phyloP scores from a whole-genome alignment of 2,329 filamentous ascomycete genomes.

The Periconia macrospinosa region DNA sequence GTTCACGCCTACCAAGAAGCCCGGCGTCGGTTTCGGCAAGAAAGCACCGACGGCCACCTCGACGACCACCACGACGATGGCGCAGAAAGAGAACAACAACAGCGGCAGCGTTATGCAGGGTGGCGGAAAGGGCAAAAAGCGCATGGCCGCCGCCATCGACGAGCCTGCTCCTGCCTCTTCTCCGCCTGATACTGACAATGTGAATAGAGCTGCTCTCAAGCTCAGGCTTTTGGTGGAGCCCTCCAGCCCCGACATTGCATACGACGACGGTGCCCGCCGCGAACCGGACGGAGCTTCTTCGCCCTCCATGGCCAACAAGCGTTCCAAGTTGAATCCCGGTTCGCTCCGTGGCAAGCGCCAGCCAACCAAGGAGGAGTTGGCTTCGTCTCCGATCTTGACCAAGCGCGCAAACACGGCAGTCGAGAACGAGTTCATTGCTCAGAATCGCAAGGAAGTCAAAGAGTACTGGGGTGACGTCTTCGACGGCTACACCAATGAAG shows the following conservation, averaged over 20 bases:
- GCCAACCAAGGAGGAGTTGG: no score
- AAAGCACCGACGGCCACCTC: background rate
- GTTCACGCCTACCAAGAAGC: background rate
- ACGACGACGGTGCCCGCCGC: background rate
- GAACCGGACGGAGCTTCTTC: background rate
- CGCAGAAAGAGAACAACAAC: background rate
- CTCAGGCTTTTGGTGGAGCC: no score
- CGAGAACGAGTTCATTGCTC: background rate
- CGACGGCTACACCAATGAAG: background rate
- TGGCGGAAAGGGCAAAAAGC: background rate
- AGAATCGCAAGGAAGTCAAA: background rate
- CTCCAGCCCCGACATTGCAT: background rate
- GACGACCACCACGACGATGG: background rate
- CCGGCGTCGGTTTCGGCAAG: no score
- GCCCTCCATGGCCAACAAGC: background rate
- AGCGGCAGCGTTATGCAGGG: background rate
- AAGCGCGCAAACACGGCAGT: no score
- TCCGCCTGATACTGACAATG: background rate
- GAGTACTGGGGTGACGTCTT: background rate
- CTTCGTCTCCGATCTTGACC: no score
- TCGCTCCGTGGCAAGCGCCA: no score
- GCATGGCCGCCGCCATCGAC: background rate
- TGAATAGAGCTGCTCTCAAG: no score
- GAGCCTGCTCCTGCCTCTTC: background rate
- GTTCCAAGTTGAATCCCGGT: no score